Conservation (phyloP, 2,329 filamentous ascomycete species). For the Hymenoscyphus fraxineus region DNA sequence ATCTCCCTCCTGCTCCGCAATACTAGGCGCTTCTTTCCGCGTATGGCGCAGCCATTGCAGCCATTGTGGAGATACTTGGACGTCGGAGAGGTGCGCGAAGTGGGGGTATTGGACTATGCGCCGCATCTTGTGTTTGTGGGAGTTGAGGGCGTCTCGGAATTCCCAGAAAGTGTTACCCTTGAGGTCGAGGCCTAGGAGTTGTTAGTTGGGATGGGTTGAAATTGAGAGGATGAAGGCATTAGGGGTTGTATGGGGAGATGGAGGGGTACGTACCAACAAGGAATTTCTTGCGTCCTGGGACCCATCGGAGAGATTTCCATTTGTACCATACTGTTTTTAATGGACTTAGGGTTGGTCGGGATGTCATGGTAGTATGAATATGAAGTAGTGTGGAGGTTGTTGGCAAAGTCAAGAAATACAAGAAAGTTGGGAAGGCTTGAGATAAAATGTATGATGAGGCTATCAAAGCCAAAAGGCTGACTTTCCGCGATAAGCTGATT, state of each 20-base stretch:
- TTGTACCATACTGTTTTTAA: conserved; percentile 46
- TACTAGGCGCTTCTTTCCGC: conserved; percentile 49
- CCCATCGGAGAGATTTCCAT: conserved; percentile 55
- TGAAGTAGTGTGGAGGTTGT: not conserved
- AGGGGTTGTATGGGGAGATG: not conserved
- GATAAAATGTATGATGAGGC: too few species aligned
- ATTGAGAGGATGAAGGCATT: too few species aligned
- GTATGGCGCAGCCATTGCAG: conserved; percentile 66
- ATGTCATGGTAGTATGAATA: conserved; percentile 20
- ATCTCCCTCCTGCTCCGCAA: conserved; percentile 55
- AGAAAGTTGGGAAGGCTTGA: too few species aligned
- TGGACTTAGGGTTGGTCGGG: conserved; percentile 20
- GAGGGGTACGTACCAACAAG: conserved; percentile 49
- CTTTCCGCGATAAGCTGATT: too few species aligned
- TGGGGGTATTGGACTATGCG: conserved; percentile 59
- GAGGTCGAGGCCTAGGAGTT: conserved; percentile 51
- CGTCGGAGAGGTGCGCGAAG: conserved; percentile 50
- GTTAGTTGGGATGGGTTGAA: not conserved
- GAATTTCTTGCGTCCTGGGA: conserved; percentile 62
- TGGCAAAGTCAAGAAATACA: too few species aligned
- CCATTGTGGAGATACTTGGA: conserved; percentile 58
- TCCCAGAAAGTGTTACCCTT: conserved; percentile 68
- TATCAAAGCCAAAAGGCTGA: too few species aligned
- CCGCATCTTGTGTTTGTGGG: conserved; percentile 47
- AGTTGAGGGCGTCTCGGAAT: conserved; percentile 47